Evolutionary conservation across 345 rosid species (phyloP).

Genomic region (Aurinia saxatilis): DNA sequence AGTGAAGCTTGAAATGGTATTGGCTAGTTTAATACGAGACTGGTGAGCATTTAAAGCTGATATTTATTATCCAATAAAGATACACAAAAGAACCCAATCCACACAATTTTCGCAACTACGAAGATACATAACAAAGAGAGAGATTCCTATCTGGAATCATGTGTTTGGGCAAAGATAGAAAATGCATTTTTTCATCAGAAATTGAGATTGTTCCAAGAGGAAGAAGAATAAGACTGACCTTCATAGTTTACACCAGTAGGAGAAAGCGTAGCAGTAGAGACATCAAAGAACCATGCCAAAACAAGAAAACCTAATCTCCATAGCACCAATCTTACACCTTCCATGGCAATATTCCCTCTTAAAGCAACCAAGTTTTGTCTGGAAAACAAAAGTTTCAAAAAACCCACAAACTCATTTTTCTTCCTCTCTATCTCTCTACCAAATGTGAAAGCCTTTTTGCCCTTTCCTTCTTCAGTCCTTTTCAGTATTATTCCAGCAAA

Average conservation of each 20-base stretch:
- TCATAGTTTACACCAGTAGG: conserved; percentile 95
- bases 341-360: conserved; percentile 33
- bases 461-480: conserved; percentile 26
- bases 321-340: conserved; percentile 32
- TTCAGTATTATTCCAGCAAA: conserved; percentile 25
- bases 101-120: conserved; percentile 1
- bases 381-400: conserved; percentile 17
- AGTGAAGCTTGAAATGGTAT: conserved; percentile 10
- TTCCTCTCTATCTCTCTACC: conserved; percentile 14
- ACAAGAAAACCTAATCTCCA: conserved; percentile 51
- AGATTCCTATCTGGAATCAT: conserved; percentile 6
- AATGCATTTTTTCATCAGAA: too few relatives aligned
- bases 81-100: conserved; percentile 9
- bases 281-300: conserved; percentile 43
- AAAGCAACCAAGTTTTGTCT: conserved; percentile 27
- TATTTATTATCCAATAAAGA: conserved; percentile 19
- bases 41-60: conserved; percentile 25
- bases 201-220: background rate
- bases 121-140: background rate
- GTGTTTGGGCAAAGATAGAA: background rate
- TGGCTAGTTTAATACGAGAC: background rate
- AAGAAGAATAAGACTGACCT: conserved; percentile 55
- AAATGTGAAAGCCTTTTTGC: conserved; percentile 19
- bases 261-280: conserved; percentile 86
- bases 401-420: conserved; percentile 28